These are phyloP conservation scores for Acarospora socialis DNA, from an alignment of 2,329 filamentous ascomycete species.

Conservation along the genomic window DNA sequence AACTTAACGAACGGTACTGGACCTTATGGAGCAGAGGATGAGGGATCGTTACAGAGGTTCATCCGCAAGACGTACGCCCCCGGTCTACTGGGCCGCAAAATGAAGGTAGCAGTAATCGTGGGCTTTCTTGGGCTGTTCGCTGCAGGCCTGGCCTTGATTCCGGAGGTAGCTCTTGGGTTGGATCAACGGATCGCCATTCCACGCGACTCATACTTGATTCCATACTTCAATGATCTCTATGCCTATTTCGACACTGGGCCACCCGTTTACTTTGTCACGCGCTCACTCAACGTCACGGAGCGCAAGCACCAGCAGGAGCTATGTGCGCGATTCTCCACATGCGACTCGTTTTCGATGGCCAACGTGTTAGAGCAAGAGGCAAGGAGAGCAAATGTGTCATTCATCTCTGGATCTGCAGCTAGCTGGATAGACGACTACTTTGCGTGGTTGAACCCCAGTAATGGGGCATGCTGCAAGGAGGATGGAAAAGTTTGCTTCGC, in stretches of 20 bases:
- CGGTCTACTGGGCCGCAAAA: slow-evolving; percentile 60
- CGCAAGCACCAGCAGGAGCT: slow-evolving; percentile 67
- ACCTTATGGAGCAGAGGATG: slow-evolving; percentile 63
- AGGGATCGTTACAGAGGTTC: slow-evolving; percentile 70
- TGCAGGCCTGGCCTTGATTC: slow-evolving; percentile 69
- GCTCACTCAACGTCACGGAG: slow-evolving; percentile 63
- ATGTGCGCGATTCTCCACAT: slow-evolving; percentile 83
- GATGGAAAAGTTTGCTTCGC: slow-evolving; percentile 62
- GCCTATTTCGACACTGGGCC: slow-evolving; percentile 82
- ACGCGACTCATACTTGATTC: slow-evolving; percentile 83
- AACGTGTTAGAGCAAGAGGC: slow-evolving; percentile 90
- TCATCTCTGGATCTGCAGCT: slow-evolving; percentile 73
- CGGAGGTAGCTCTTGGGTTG: slow-evolving; percentile 70
- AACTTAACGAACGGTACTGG: slow-evolving; percentile 50
- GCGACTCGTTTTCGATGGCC: slow-evolving; percentile 66
- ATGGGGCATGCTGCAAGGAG: slow-evolving; percentile 57
- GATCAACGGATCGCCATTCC: slow-evolving; percentile 93
- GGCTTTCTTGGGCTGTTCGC: slow-evolving; percentile 81
- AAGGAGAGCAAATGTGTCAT: slow-evolving; percentile 75
- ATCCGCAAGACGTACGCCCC: slow-evolving; percentile 87
- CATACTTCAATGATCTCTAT: slow-evolving; percentile 93
- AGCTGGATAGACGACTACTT: slow-evolving; percentile 98
- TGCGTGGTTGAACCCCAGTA: slow-evolving; percentile 82
- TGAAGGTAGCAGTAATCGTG: slow-evolving; percentile 61
- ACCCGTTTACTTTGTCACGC: slow-evolving; percentile 90